Conservation (phyloP, 1,139 yeast species). For the Meyerozyma smithsonii region DNA sequence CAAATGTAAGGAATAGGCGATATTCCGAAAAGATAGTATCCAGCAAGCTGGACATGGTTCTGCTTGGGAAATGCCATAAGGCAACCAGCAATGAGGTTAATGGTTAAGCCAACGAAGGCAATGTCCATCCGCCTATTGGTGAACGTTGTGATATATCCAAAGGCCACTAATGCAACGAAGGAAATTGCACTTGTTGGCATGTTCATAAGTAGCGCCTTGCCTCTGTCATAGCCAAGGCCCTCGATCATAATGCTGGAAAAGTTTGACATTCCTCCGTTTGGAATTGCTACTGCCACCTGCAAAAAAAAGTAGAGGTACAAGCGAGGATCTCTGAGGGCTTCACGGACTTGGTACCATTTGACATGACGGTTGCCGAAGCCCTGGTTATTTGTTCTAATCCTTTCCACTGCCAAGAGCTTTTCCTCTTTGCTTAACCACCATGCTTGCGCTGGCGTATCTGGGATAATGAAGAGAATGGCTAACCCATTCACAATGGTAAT, state of each 20-base stretch:
- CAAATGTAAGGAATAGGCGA: slow-evolving; percentile 25
- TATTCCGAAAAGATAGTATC: slow-evolving; percentile 8
- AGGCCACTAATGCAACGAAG: slow-evolving; percentile 34
- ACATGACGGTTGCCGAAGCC: slow-evolving; percentile 54
- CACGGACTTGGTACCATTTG: slow-evolving; percentile 49
- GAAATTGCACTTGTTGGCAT: slow-evolving; percentile 38
- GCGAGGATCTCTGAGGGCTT: slow-evolving; percentile 45
- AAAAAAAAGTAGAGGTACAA: slow-evolving; percentile 38
- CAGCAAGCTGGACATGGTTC: slow-evolving; percentile 8
- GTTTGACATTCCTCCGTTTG: slow-evolving; percentile 51
- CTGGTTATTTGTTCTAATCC: slow-evolving; percentile 38
- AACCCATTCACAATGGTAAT: slow-evolving; percentile 43
- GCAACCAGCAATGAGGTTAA: background rate
- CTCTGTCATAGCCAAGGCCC: slow-evolving; percentile 39
- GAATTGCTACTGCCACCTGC: slow-evolving; percentile 39
- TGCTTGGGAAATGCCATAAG: slow-evolving; percentile 6
- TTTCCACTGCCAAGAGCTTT: slow-evolving; percentile 12
- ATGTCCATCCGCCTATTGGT: slow-evolving; percentile 1
- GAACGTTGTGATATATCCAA: slow-evolving; percentile 9
- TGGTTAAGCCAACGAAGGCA: background rate
- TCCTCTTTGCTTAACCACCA: slow-evolving; percentile 22
- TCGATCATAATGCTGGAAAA: slow-evolving; percentile 44
- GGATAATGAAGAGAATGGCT: slow-evolving; percentile 40
- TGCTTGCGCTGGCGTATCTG: slow-evolving; percentile 50
- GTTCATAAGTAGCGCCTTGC: slow-evolving; percentile 31